phyloP scores from a whole-genome alignment of 441 rosid species.

The Viola pubescens region DNA sequence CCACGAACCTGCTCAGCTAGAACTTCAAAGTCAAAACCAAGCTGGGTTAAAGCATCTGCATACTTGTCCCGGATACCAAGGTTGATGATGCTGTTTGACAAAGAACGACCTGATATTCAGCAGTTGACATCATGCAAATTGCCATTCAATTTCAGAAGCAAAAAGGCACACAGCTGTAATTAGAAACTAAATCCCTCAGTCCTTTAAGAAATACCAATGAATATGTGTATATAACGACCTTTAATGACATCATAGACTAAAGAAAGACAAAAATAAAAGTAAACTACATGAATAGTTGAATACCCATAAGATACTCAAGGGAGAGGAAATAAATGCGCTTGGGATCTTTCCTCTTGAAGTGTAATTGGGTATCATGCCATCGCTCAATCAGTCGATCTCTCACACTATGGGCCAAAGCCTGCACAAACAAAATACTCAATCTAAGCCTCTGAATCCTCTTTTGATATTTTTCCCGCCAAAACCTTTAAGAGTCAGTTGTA shows the following conservation, averaged over 20 bases:
- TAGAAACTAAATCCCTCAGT: background rate
- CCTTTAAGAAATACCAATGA: background rate
- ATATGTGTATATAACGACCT: background rate
- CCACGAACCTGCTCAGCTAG: slow-evolving; percentile 45
- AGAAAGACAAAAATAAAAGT: slow-evolving; percentile 1
- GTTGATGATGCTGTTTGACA: slow-evolving; percentile 45
- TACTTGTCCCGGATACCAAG: slow-evolving; percentile 43
- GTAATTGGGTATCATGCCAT: slow-evolving; percentile 45
- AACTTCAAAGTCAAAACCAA: slow-evolving; percentile 52
- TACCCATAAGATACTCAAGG: slow-evolving; percentile 55
- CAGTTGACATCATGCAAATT: slow-evolving; percentile 6
- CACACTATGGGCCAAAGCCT: slow-evolving; percentile 46
- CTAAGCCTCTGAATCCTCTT: background rate
- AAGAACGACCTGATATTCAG: slow-evolving; percentile 35
- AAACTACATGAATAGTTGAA: background rate
- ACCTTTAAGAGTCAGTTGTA: background rate
- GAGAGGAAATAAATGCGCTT: slow-evolving; percentile 48
- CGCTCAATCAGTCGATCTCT: slow-evolving; percentile 47
- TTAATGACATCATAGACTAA: slow-evolving; percentile 1
- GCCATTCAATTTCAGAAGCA: background rate
- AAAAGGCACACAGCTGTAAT: background rate
- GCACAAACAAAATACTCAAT: no score
- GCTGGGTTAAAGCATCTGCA: slow-evolving; percentile 41
- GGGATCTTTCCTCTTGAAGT: slow-evolving; percentile 41
- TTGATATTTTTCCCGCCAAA: slow-evolving; percentile 33